Percentiles rank a stretch among this genome's conserved stretches.
Evolutionary conservation across 2,329 filamentous ascomycete species (phyloP).

Genomic region (Sclerotinia nivalis): DNA sequence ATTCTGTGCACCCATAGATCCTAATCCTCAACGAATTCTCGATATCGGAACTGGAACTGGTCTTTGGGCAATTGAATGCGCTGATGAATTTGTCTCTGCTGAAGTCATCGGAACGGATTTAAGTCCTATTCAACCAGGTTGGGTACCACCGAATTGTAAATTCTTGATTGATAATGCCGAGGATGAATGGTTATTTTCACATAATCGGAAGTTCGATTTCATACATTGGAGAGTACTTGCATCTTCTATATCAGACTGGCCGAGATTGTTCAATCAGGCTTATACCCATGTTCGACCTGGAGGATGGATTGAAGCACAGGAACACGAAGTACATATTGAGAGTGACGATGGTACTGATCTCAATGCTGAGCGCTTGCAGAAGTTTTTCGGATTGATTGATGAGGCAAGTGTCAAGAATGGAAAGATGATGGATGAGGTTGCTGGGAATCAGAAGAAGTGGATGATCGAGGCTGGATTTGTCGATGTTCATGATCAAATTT

Average conservation of each 20-base stretch:
- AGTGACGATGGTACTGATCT: slow-evolving; percentile 47
- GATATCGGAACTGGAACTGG: slow-evolving; percentile 61
- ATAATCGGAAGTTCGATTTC: slow-evolving; percentile 56
- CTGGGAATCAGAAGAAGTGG: slow-evolving; percentile 38
- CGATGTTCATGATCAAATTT: slow-evolving; percentile 45
- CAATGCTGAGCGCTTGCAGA: slow-evolving; percentile 46
- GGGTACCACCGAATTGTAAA: slow-evolving; percentile 57
- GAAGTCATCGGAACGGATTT: slow-evolving; percentile 58
- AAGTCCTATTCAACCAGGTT: slow-evolving; percentile 58
- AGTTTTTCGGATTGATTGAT: slow-evolving; percentile 51
- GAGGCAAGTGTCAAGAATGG: slow-evolving; percentile 50
- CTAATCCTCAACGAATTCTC: slow-evolving; percentile 52
- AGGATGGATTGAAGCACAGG: slow-evolving; percentile 57
- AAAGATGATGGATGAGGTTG: slow-evolving; percentile 48
- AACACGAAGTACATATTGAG: slow-evolving; percentile 53
- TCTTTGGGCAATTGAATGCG: slow-evolving; percentile 62
- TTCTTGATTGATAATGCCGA: slow-evolving; percentile 68
- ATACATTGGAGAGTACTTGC: slow-evolving; percentile 60
- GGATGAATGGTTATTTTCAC: slow-evolving; percentile 52
- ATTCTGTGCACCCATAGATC: slow-evolving; percentile 54
- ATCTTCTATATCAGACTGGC: slow-evolving; percentile 58
- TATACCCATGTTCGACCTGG: slow-evolving; percentile 54
- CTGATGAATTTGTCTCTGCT: slow-evolving; percentile 48
- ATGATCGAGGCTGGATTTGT: slow-evolving; percentile 54
- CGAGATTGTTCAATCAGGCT: slow-evolving; percentile 48